These are phyloP conservation scores for Xylaria sp. DNA, from an alignment of 2,329 filamentous ascomycete genomes.

Conservation along the genomic window DNA sequence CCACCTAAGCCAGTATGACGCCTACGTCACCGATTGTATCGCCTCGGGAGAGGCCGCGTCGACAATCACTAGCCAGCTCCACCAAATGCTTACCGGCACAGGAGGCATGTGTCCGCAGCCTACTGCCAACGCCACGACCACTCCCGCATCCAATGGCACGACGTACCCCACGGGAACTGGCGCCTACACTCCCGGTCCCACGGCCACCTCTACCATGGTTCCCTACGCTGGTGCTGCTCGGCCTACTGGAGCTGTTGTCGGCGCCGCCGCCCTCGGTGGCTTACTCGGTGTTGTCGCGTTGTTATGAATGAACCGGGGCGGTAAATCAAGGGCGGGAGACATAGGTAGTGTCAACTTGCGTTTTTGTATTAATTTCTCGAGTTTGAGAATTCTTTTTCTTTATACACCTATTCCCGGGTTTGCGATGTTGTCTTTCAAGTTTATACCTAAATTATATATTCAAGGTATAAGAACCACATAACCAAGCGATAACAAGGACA, in stretches of 20 bases:
- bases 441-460: no score
- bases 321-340: not conserved
- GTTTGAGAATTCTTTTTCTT: no score
- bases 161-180: not conserved
- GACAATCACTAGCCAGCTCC: not conserved
- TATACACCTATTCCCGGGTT: not conserved
- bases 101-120: not conserved
- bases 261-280: not conserved
- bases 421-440: no score
- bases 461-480: no score
- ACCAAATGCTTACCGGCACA: not conserved
- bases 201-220: not conserved
- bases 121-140: not conserved
- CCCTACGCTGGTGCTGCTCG: not conserved
- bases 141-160: not conserved
- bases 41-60: not conserved
- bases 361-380: not conserved
- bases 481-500: no score
- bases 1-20: not conserved
- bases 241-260: not conserved
- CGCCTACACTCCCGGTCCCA: not conserved
- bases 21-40: not conserved
- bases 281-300: not conserved
- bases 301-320: not conserved
- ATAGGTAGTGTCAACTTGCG: not conserved